Conservation (phyloP, 352 stramenopile genomes). For the Phytophthora quininea region DNA sequence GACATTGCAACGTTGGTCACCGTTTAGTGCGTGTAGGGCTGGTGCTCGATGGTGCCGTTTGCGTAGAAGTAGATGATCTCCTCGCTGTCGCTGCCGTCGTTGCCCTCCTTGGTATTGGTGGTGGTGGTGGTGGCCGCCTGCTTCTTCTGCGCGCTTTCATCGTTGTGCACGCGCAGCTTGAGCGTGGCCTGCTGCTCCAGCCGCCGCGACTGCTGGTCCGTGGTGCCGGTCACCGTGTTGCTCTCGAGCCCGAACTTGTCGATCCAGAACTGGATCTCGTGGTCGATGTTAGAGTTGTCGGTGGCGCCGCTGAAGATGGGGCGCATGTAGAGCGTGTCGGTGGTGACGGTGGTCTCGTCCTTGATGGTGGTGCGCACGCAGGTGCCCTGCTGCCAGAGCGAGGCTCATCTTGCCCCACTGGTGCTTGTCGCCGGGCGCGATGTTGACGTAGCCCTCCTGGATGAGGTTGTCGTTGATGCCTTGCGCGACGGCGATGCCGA, state of each 20-base stretch:
- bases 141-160: too few species aligned
- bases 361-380: conserved; percentile 51
- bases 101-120: not conserved
- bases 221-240: conserved; percentile 18
- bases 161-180: not conserved
- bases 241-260: conserved; percentile 49
- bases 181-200: not conserved
- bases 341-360: conserved; percentile 42
- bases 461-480: conserved; percentile 26
- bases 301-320: conserved; percentile 60
- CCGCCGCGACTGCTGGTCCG: conserved; percentile 13
- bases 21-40: not conserved
- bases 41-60: conserved; percentile 17
- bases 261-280: conserved; percentile 60
- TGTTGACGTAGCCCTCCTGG: conserved; percentile 32
- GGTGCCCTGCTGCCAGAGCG: conserved; percentile 54
- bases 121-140: conserved; percentile 4
- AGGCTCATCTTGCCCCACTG: conserved; percentile 50
- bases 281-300: conserved; percentile 45
- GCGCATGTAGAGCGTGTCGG: conserved; percentile 54
- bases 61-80: conserved; percentile 13
- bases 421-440: conserved; percentile 35
- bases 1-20: not conserved
- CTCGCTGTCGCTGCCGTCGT: not conserved
- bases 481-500: conserved; percentile 28